Evolutionary conservation across 306 rosid genomes (phyloP), one percentile per base, ranked within the genome.

Genomic region (Vigna trinervia): DNA sequence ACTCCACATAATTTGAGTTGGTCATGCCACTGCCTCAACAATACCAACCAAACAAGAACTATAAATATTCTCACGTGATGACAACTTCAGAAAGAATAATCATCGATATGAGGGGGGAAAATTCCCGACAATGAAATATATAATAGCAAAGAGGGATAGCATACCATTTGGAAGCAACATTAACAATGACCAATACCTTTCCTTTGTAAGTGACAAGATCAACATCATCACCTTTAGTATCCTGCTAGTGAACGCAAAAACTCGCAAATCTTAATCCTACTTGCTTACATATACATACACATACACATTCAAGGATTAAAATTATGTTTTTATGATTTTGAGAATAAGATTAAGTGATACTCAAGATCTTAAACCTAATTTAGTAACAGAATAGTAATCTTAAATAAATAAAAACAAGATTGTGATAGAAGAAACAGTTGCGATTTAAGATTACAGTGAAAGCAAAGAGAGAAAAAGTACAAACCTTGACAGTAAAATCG

Each of bases 151-250:
- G 66, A 46, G 13, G 63, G 32, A 41, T 41, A 41, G 56, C 12
- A 17, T 81, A 91, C 98, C 98, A 94, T 86, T 91, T 86, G 83
- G 97, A 94, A 79, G 98, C 98, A 94, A 94, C 98, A 76, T 94
- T 94, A 78, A 90, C 82, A 63, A 94, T 82, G 46, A 91, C 86
- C 0, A 94, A 74, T 60, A 94, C 92, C 80, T 91, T 91, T 19
- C 97, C 98, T 59, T 80, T 87, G 83, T 87, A 94, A 50, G 73
- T 77, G 57, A 86, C 28, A 75, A 91, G 91, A 75, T 88, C 87
- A 9, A 86, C 82, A 78, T 86, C 91, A 57, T 82, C 77, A n/a
- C 94, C 98, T 77, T 85, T 84, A 17, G 79, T 85, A 87, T 94
- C 90, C 98, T 94, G 86, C 84, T 80, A 54, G n/a, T 9, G 5